These are phyloP conservation scores for Irpex sp. DNA, from an alignment of 1,284 basidiomycete genomes.

Conservation along the genomic window DNA sequence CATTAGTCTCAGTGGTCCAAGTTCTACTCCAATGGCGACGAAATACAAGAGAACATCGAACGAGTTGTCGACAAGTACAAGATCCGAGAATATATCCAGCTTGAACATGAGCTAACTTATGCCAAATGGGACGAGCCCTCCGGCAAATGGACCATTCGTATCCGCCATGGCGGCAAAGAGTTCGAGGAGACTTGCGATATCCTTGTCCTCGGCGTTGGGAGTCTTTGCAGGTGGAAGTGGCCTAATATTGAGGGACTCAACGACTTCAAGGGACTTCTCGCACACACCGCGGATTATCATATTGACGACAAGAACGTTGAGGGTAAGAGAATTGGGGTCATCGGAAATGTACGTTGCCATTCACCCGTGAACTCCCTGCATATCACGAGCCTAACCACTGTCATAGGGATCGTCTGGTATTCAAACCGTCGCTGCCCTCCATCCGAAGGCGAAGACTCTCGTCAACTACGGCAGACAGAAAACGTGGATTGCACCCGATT, in stretches of 20 bases:
- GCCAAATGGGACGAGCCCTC: conserved; percentile 44
- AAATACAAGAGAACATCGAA: conserved; percentile 50
- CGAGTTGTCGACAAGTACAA: conserved; percentile 52
- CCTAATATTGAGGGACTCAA: conserved; percentile 17
- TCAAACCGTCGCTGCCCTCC: conserved; percentile 58
- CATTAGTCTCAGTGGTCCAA: conserved; percentile 48
- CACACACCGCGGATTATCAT: conserved; percentile 50
- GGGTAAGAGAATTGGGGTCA: conserved; percentile 55
- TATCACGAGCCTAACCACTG: not conserved
- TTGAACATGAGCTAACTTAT: conserved; percentile 45
- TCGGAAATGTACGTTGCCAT: conserved; percentile 48
- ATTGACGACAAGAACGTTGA: conserved; percentile 40
- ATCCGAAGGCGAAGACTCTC: conserved; percentile 47
- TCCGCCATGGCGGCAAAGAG: conserved; percentile 26
- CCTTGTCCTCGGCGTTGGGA: conserved; percentile 11
- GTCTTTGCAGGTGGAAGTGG: conserved; percentile 16
- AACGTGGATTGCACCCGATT: conserved; percentile 56
- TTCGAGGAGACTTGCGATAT: conserved; percentile 16
- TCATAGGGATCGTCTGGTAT: conserved; percentile 58
- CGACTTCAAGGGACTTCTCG: conserved; percentile 9
- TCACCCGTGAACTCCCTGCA: not conserved
- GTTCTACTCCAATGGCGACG: conserved; percentile 52
- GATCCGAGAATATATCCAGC: conserved; percentile 44
- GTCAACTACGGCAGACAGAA: conserved; percentile 58
- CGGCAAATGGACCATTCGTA: conserved; percentile 50